Evolutionary conservation across 2,329 filamentous ascomycete genomes (phyloP).

Genomic region (Metarhizium rileyi): DNA sequence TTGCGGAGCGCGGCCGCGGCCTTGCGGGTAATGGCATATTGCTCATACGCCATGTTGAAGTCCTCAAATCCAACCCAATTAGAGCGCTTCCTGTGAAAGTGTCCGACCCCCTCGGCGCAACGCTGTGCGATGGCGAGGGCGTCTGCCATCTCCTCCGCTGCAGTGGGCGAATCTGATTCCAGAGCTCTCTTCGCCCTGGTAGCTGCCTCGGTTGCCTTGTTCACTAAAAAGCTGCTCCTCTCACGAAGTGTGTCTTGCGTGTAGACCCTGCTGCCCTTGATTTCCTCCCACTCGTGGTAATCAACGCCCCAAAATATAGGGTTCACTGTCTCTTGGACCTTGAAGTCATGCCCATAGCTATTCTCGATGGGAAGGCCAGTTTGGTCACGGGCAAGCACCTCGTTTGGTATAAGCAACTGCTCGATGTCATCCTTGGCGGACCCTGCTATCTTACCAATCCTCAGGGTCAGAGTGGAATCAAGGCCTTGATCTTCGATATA

Average conservation of each 20-base stretch:
- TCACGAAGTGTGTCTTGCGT: not conserved
- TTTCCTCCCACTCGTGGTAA: not conserved
- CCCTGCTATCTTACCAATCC: not conserved
- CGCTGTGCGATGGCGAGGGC: not conserved
- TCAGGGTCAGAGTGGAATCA: not conserved
- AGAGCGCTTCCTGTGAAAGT: not conserved
- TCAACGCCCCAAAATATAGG: not conserved
- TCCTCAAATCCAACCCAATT: not conserved
- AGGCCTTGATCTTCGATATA: not conserved
- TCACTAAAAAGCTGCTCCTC: not conserved
- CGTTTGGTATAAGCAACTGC: not conserved
- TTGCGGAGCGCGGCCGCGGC: not conserved
- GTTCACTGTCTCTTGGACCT: not conserved
- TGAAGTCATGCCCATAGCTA: not conserved
- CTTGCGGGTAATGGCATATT: not conserved
- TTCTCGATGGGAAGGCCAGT: not conserved
- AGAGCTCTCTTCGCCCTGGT: not conserved
- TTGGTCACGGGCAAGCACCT: not conserved
- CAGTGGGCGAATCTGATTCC: not conserved
- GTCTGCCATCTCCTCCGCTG: not conserved
- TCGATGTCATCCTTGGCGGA: not conserved
- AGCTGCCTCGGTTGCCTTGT: not conserved
- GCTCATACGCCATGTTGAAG: not conserved
- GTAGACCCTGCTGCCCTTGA: not conserved
- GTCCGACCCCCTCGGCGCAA: not conserved